Conservation (phyloP, 306 rosid genomes). For the Hippophae tibetana region DNA sequence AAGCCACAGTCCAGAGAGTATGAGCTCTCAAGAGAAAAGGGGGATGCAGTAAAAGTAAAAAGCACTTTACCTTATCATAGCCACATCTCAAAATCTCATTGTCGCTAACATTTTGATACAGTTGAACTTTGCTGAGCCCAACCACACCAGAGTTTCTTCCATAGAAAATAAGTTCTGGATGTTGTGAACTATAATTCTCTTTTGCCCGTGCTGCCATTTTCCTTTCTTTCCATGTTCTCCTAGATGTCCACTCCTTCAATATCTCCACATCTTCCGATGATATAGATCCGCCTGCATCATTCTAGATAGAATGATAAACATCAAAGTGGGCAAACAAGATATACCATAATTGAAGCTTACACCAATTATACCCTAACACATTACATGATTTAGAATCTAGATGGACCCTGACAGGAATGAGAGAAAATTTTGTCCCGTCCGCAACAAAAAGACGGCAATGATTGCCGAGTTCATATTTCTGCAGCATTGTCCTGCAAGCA, state of each 20-base stretch:
- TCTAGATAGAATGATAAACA: constrained; percentile 47
- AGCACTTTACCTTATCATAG: constrained; percentile 61
- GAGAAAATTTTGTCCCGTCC: constrained; percentile 65
- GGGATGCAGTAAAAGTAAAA: neutral
- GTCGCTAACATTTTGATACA: constrained; percentile 35
- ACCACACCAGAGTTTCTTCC: constrained; percentile 66
- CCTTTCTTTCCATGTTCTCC: constrained; percentile 84
- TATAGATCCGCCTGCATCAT: constrained; percentile 45
- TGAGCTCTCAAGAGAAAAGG: no score
- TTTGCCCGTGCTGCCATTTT: constrained; percentile 37
- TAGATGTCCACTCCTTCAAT: constrained; percentile 78
- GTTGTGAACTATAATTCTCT: constrained; percentile 31
- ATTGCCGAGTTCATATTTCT: constrained; percentile 62
- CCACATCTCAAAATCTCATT: constrained; percentile 40
- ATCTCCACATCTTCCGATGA: constrained; percentile 35
- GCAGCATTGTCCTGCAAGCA: constrained; percentile 79
- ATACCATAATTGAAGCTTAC: constrained; percentile 6
- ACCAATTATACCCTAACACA: neutral
- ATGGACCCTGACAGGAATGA: constrained; percentile 32
- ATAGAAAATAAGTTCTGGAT: constrained; percentile 77
- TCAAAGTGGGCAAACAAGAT: constrained; percentile 19
- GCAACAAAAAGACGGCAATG: constrained; percentile 81
- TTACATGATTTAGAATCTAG: constrained; percentile 42
- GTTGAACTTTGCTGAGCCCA: constrained; percentile 52
- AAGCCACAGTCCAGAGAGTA: no score